Percentiles rank a stretch among this genome's conserved stretches.
Evolutionary conservation across 2,329 filamentous ascomycete genomes (phyloP).

Genomic region (Colletotrichum somersetense): DNA sequence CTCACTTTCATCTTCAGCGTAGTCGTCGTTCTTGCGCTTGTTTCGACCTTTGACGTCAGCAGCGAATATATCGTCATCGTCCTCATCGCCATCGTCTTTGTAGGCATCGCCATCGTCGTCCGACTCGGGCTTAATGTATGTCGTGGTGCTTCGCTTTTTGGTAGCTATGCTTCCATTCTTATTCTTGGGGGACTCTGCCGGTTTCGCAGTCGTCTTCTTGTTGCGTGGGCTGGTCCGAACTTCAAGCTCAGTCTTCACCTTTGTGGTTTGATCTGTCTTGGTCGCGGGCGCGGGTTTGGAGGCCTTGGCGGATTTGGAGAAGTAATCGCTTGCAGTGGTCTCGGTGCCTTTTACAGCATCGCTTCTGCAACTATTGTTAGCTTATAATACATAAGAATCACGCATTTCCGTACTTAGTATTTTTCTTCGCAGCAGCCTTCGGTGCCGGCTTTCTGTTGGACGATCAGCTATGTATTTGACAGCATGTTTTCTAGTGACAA

Average conservation of each 20-base stretch:
- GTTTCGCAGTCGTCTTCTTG: slow-evolving; percentile 54
- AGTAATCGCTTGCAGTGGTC: slow-evolving; percentile 70
- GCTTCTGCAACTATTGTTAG: slow-evolving; percentile 48
- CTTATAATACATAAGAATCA: slow-evolving; percentile 19
- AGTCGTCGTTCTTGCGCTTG: slow-evolving; percentile 80
- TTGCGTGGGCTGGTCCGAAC: slow-evolving; percentile 67
- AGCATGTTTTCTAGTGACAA: not conserved
- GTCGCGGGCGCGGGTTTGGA: slow-evolving; percentile 54
- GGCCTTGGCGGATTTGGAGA: slow-evolving; percentile 59
- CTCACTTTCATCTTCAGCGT: slow-evolving; percentile 80
- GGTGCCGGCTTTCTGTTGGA: slow-evolving; percentile 19
- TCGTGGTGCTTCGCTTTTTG: slow-evolving; percentile 58
- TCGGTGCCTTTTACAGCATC: slow-evolving; percentile 61
- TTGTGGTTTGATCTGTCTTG: slow-evolving; percentile 56
- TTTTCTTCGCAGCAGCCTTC: slow-evolving; percentile 63
- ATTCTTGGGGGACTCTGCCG: slow-evolving; percentile 48
- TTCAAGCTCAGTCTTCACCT: slow-evolving; percentile 57
- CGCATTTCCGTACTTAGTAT: slow-evolving; percentile 59
- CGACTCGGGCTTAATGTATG: slow-evolving; percentile 55
- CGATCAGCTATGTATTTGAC: slow-evolving; percentile 5
- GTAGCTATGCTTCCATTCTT: slow-evolving; percentile 48
- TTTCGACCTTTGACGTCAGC: slow-evolving; percentile 75
- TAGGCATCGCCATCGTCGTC: slow-evolving; percentile 69
- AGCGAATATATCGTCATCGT: slow-evolving; percentile 86
- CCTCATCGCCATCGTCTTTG: slow-evolving; percentile 76